A percentile compares a stretch with the other conserved stretches of the same genome.
These are phyloP conservation scores for Hymenoscyphus infarciens DNA, from an alignment of 2,329 filamentous ascomycete species.

Conservation along the genomic window DNA sequence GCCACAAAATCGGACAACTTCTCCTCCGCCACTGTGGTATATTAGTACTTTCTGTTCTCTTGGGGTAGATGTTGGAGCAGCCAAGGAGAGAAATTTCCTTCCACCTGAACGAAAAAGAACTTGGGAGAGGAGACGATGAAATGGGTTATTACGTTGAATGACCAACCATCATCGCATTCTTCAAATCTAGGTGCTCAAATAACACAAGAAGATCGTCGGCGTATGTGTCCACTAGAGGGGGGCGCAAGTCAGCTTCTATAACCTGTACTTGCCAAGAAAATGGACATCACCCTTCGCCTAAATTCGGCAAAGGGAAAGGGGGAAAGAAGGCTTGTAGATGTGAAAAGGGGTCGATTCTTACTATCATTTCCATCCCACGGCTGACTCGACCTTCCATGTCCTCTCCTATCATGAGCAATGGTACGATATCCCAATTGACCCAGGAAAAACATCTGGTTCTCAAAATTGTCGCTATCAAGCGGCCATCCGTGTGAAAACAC, in stretches of 20 bases:
- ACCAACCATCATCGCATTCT: slow-evolving; percentile 38
- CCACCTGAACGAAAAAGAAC: too few species aligned
- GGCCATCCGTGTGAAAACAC: slow-evolving; percentile 42
- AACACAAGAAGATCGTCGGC: slow-evolving; percentile 39
- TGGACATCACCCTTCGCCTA: background rate
- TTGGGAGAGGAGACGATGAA: background rate
- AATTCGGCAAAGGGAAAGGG: background rate
- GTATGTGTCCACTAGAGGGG: slow-evolving; percentile 40
- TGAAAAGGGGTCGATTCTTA: background rate
- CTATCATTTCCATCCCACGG: slow-evolving; percentile 36
- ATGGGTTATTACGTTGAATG: slow-evolving; percentile 28
- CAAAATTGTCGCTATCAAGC: slow-evolving; percentile 40
- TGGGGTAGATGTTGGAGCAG: background rate
- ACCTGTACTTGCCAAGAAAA: too few species aligned
- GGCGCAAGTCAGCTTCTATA: background rate
- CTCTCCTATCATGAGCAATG: slow-evolving; percentile 39
- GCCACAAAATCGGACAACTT: slow-evolving; percentile 38
- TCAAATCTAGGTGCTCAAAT: slow-evolving; percentile 37
- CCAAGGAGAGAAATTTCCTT: background rate
- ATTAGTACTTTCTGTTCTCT: background rate
- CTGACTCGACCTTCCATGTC: slow-evolving; percentile 40
- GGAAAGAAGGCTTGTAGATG: too few species aligned
- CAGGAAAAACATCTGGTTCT: slow-evolving; percentile 40
- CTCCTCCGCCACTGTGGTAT: slow-evolving; percentile 40
- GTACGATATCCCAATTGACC: slow-evolving; percentile 38